Evolutionary conservation across 225 moss, liverwort and hornwort species (phyloP).

Genomic region (Rhytidiadelphus loreus): DNA sequence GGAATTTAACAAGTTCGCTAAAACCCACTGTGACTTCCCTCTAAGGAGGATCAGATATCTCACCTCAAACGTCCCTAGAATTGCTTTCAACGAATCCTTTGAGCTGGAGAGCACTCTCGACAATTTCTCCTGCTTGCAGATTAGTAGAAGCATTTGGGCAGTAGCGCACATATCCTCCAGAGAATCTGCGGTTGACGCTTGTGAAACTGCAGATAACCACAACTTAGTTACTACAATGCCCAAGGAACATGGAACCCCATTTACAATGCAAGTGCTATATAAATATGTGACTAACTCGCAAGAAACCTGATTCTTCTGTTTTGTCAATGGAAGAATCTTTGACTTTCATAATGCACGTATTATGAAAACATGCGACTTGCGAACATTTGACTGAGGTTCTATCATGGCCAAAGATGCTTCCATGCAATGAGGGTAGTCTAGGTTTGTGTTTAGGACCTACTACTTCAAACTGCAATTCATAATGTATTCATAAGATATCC

Average conservation of each 20-base stretch:
- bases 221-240: background rate
- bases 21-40: background rate
- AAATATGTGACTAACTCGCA: background rate
- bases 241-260: background rate
- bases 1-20: background rate
- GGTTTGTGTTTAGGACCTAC: background rate
- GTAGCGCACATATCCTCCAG: slow-evolving; percentile 24
- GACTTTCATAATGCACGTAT: background rate
- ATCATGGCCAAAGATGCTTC: background rate
- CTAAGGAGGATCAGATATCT: background rate
- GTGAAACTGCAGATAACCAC: slow-evolving; percentile 10
- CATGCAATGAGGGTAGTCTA: background rate
- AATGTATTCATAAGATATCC: background rate
- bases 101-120: slow-evolving; percentile 22
- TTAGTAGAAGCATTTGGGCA: slow-evolving; percentile 15
- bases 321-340: background rate
- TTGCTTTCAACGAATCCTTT: slow-evolving; percentile 15
- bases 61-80: slow-evolving; percentile 18
- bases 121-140: slow-evolving; percentile 47
- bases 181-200: slow-evolving; percentile 1
- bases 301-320: background rate
- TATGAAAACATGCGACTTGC: background rate
- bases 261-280: background rate
- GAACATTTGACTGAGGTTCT: background rate
- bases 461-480: background rate